Conservation (phyloP, 176 grass and related monocot species). For the Aegilops tauschii region DNA sequence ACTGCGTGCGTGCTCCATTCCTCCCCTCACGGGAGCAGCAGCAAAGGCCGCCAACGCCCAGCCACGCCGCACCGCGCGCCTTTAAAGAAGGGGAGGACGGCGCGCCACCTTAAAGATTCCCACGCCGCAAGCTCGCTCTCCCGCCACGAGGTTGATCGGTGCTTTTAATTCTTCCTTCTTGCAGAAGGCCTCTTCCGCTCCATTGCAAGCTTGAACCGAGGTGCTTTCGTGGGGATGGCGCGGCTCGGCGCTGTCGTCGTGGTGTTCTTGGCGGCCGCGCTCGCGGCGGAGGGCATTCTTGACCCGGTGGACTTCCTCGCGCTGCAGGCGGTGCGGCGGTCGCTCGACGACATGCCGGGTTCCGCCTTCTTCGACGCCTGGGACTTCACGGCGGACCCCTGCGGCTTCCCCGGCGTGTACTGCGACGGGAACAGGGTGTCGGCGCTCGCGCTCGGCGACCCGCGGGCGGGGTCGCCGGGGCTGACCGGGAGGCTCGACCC, state of each 20-base stretch:
- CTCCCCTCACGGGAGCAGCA: conserved; percentile 53
- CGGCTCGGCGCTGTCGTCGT: conserved; percentile 25
- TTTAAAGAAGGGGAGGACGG: conserved; percentile 39
- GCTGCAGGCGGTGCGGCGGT: conserved; percentile 72
- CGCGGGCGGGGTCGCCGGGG: conserved; percentile 76
- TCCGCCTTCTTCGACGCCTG: conserved; percentile 73
- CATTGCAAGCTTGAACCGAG: neutral
- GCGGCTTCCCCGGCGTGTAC: conserved; percentile 78
- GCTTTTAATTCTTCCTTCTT: conserved; percentile 26
- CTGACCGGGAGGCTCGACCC: conserved; percentile 67
- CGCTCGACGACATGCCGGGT: conserved; percentile 88
- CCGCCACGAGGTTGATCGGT: conserved; percentile 31
- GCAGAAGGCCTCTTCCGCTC: neutral
- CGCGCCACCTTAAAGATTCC: conserved; percentile 44
- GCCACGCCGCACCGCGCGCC: conserved; percentile 38
- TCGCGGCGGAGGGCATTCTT: conserved; percentile 47
- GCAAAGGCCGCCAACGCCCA: conserved; percentile 38
- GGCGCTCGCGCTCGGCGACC: conserved; percentile 78
- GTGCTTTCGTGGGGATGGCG: neutral
- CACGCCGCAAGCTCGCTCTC: conserved; percentile 18
- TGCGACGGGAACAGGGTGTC: conserved; percentile 63
- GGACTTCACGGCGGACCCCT: conserved; percentile 92
- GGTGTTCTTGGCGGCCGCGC: conserved; percentile 19
- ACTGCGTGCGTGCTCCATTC: neutral
- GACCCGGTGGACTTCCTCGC: conserved; percentile 89